Conservation (phyloP, 768 basidiomycete genomes). For the Suillus discolor region DNA sequence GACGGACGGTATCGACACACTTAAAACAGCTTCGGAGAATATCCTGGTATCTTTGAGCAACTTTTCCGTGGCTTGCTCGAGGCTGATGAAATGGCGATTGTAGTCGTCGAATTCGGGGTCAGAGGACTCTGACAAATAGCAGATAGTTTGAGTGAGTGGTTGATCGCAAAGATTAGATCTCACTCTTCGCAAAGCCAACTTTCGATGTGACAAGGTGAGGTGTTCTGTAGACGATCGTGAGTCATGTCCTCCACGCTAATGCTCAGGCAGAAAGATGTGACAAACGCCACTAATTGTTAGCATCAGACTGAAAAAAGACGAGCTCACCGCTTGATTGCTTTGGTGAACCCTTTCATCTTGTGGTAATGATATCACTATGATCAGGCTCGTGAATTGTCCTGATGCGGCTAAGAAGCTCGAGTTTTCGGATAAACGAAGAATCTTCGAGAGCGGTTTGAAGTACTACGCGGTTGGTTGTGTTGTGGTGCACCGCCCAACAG, state of each 20-base stretch:
- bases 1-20: constrained; percentile 37
- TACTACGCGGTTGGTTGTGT: not conserved
- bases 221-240: constrained; percentile 52
- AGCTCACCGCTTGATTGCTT: constrained; percentile 71
- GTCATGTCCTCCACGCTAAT: constrained; percentile 2
- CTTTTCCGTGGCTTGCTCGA: constrained; percentile 87
- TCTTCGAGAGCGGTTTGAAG: not conserved
- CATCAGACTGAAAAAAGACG: not conserved
- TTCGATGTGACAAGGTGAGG: constrained; percentile 88
- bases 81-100: constrained; percentile 68
- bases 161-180: not conserved
- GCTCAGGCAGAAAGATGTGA: constrained; percentile 1
- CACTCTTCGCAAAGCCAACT: constrained; percentile 93
- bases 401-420: not conserved
- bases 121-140: constrained; percentile 58
- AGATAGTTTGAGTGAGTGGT: constrained; percentile 7
- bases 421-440: not conserved
- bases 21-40: constrained; percentile 80
- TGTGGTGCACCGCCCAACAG: not conserved
- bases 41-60: constrained; percentile 89
- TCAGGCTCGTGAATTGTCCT: not conserved
- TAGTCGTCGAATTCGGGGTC: constrained; percentile 93
- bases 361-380: not conserved
- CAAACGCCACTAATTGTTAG: not conserved
- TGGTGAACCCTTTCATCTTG: constrained; percentile 83